Base-by-base conservation (phyloP, 768 basidiomycete genomes). In the Mrakia blollopis region DNA sequence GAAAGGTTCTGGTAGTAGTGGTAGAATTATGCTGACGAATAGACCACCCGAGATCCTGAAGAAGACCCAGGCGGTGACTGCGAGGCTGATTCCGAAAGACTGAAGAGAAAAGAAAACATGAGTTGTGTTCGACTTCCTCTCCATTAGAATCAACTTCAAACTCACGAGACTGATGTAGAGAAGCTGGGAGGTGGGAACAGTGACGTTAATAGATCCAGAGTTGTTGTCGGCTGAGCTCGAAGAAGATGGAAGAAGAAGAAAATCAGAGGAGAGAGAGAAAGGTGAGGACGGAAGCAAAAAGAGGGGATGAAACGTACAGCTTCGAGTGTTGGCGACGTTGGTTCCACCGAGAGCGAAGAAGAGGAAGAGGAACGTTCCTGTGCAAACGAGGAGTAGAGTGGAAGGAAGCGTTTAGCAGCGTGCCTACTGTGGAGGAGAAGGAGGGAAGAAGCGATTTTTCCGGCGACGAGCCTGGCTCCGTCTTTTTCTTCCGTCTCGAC, bases 21-120 rank as follows among this genome's bases (percentile, higher is more conserved):
- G 30, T 3, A 62, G 62, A 28, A 25, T 23, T 10, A 39, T 23
- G 44, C 65, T 68, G 8, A 44, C 65, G 35, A 77, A 77, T 3
- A 77, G 47, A 18, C 76, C 76, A 3, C 76, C 76, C 5, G 60
- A 62, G 60, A 77, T 57, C 13, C 76, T 28, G 70, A 77, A 72
- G 62, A 77, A 72, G 60, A 72, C 32, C 76, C 69, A 77, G 6
- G 60, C 61, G 70, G 7, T 25, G 18, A 77, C 71, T 2, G 21
- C 16, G 39, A 71, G 71, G n/a, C 60, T 63, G 25, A 72, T 30
- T 13, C 76, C 76, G 28, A 77, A 77, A 28, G 60, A 50, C 41
- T 72, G 50, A 37, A 41, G 44, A 57, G 57, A 57, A 3, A 25
- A 13, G 57, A 28, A 57, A 18, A 13, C n/a, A n/a, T n/a, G n/a